Base-by-base conservation (phyloP, 768 basidiomycete genomes). In the Coprinopsis sp. region DNA sequence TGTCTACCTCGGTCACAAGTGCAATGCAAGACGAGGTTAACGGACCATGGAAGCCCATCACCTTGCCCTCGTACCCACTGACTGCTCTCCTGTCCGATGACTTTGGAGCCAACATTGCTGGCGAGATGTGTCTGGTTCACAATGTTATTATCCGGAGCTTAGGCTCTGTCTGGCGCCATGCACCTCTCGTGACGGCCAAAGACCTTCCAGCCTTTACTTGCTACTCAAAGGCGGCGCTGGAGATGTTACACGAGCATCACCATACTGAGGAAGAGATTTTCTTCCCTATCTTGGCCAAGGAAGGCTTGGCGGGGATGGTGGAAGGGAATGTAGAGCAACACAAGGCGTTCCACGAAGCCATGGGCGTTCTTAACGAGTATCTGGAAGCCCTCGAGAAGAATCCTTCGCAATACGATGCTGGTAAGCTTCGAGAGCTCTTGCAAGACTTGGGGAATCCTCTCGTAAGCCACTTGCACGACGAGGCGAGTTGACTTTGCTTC, bases 251-350 rank as follows among this genome's bases (percentile, higher is more conserved):
- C 13, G 33, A 39, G 10, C 63, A 64, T 34, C 63, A 64, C 31
- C 51, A 61, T 23, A 52, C 51, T 19, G 61, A 64, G 33, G 56
- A 61, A 44, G 45, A 51, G 3, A 50, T 59, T 6, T 44, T 64
- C 1, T 64, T 64, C 47, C 63, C 63, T 4, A 49, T 54, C 23
- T 38, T 64, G 8, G 18, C 46, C 54, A 27, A 51, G 43, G 14
- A 58, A 61, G 44, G 41, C 16, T 39, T 60, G 25, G 52, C 58
- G 18, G 58, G 13, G 21, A 39, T 39, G 19, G 37, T 64, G 57
- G 49, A 48, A 13, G 41, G 48, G 3, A 64, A 64, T 31, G 22
- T 61, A n/a, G 56, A 60, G 16, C 58, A 64, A 30, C 63, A 64
- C 37, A 51, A 52, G 25, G 50, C 42, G n/a, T 54, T 60, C 23